Evolutionary conservation across 169 alveolate genomes (phyloP).

Genomic region (Theileria equi): DNA sequence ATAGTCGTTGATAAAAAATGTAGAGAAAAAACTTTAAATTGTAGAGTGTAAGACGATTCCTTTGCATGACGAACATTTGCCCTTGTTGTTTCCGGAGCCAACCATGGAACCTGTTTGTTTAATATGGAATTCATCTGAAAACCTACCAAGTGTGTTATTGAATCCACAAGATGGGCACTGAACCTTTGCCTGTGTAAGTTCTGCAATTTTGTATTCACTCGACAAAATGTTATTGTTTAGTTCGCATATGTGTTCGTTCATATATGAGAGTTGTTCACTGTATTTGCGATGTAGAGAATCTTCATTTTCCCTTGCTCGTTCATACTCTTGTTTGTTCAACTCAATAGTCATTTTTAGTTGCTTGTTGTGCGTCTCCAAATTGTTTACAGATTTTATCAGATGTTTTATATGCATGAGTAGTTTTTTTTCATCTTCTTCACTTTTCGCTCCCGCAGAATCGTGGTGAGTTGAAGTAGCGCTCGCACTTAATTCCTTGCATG

Average conservation of each 20-base stretch:
- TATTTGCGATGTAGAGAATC: slow-evolving; percentile 30
- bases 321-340: slow-evolving; percentile 28
- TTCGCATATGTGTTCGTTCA: slow-evolving; percentile 64
- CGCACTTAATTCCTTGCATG: background rate
- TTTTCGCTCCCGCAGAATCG: background rate
- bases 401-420: slow-evolving; percentile 20
- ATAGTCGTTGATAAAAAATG: background rate
- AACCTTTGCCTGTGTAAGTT: slow-evolving; percentile 15
- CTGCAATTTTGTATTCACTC: slow-evolving; percentile 50
- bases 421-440: slow-evolving; percentile 23
- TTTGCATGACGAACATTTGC: slow-evolving; percentile 42
- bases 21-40: background rate
- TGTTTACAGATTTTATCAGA: slow-evolving; percentile 30
- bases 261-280: slow-evolving; percentile 52
- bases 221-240: slow-evolving; percentile 38
- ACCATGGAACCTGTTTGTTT: slow-evolving; percentile 28
- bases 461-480: background rate
- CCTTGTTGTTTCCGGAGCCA: slow-evolving; percentile 29
- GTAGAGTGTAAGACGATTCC: slow-evolving; percentile 16
- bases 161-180: slow-evolving; percentile 40
- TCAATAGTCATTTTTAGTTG: slow-evolving; percentile 27
- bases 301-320: slow-evolving; percentile 8
- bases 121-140: background rate
- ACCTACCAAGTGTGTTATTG: slow-evolving; percentile 30
- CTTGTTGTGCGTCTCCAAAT: slow-evolving; percentile 40